Evolutionary conservation across 331 rosid genomes (phyloP).

Genomic region (Cydonia oblonga): DNA sequence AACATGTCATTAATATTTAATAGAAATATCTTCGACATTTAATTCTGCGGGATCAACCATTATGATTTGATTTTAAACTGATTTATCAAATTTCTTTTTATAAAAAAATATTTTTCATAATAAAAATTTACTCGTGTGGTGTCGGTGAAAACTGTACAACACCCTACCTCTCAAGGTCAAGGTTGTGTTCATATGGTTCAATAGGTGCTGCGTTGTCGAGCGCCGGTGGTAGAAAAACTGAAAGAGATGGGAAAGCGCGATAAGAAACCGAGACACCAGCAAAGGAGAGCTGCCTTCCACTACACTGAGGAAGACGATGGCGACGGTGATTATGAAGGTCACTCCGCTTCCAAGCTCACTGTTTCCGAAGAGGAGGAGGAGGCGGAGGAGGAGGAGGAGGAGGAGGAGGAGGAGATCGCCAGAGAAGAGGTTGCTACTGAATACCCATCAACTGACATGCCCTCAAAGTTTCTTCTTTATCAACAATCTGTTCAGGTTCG

Average conservation of each 20-base stretch:
- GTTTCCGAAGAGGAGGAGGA: constrained; percentile 20
- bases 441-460: constrained; percentile 36
- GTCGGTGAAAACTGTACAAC: too few species aligned
- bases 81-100: too few species aligned
- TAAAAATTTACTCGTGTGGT: too few species aligned
- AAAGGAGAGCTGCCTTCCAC: constrained; percentile 19
- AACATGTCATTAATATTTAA: too few species aligned
- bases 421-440: constrained; percentile 15
- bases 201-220: neutral
- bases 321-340: constrained; percentile 8
- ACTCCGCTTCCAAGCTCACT: constrained; percentile 21
- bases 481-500: constrained; percentile 88
- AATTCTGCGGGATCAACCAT: too few species aligned
- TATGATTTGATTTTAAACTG: too few species aligned
- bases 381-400: constrained; percentile 2
- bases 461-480: constrained; percentile 77
- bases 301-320: constrained; percentile 28
- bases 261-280: constrained; percentile 26
- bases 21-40: too few species aligned
- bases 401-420: constrained; percentile 6
- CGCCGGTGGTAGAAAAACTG: constrained; percentile 2
- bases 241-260: constrained; percentile 32
- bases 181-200: neutral
- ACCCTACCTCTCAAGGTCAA: neutral
- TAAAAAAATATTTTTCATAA: too few species aligned